phyloP scores from a whole-genome alignment of 345 rosid species.

The Populus ilicifolia region DNA sequence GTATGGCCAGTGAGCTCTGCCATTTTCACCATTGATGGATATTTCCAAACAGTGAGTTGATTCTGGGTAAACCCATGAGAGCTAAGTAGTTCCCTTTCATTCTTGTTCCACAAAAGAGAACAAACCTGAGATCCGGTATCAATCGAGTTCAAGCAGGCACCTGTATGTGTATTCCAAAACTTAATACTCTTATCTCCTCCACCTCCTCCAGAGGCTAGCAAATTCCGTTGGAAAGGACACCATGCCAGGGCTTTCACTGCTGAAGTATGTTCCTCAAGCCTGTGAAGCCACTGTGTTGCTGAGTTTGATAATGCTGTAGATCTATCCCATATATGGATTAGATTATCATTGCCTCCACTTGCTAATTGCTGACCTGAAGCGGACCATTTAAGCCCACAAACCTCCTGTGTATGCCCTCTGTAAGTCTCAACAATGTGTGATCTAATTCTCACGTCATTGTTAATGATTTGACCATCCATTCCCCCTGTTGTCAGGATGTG shows the following conservation, averaged over 20 bases:
- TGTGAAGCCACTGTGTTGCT: slow-evolving; percentile 45
- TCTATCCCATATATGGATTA: slow-evolving; percentile 50
- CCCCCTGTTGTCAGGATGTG: slow-evolving; percentile 19
- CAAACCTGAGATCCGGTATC: slow-evolving; percentile 48
- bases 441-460: slow-evolving; percentile 11
- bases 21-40: slow-evolving; percentile 46
- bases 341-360: slow-evolving; percentile 39
- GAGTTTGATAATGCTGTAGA: slow-evolving; percentile 38
- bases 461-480: not conserved
- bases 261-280: slow-evolving; percentile 44
- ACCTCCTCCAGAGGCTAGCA: slow-evolving; percentile 36
- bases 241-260: slow-evolving; percentile 58
- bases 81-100: slow-evolving; percentile 46
- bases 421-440: slow-evolving; percentile 3
- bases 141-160: slow-evolving; percentile 20
- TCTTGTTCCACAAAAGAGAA: slow-evolving; percentile 45
- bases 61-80: slow-evolving; percentile 47
- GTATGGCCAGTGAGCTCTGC: slow-evolving; percentile 41
- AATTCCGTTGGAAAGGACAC: slow-evolving; percentile 53
- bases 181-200: slow-evolving; percentile 15
- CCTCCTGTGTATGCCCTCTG: not conserved
- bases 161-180: slow-evolving; percentile 23
- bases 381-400: slow-evolving; percentile 7
- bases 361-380: slow-evolving; percentile 2
- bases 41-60: slow-evolving; percentile 46